Conservation (phyloP, 23 red algal species). For the Gracilaria caudata region DNA sequence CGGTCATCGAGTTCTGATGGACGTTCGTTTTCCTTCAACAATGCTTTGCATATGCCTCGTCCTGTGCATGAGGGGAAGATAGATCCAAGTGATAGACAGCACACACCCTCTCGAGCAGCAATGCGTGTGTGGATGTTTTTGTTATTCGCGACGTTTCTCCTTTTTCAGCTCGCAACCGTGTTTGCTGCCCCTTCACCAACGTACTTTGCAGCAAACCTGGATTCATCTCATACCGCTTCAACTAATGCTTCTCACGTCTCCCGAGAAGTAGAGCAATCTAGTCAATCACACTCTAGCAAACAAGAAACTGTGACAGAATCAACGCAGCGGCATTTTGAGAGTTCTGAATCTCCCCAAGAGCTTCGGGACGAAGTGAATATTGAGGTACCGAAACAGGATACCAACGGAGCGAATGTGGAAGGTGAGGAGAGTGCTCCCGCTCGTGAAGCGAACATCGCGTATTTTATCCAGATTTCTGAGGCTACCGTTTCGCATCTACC, state of each 20-base stretch:
- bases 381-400: neutral
- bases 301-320: neutral
- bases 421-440: neutral
- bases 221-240: neutral
- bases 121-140: constrained; percentile 23
- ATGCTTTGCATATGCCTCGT: neutral
- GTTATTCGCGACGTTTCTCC: constrained; percentile 27
- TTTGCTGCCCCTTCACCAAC: constrained; percentile 18
- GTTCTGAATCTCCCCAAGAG: neutral
- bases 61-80: neutral
- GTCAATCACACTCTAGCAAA: no score
- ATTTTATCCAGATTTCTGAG: constrained; percentile 69
- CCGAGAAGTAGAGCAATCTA: neutral
- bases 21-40: neutral
- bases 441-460: constrained; percentile 66
- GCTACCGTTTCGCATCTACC: constrained; percentile 44
- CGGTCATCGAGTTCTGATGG: neutral
- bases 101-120: neutral
- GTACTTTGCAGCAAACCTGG: neutral
- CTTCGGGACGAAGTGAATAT: neutral
- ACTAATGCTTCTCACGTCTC: neutral
- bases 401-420: neutral
- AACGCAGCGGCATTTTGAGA: no score
- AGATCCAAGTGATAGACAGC: neutral
- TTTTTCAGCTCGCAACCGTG: constrained; percentile 27